phyloP scores from a whole-genome alignment of 1,284 basidiomycete genomes.

The Laetiporus sulphureus region DNA sequence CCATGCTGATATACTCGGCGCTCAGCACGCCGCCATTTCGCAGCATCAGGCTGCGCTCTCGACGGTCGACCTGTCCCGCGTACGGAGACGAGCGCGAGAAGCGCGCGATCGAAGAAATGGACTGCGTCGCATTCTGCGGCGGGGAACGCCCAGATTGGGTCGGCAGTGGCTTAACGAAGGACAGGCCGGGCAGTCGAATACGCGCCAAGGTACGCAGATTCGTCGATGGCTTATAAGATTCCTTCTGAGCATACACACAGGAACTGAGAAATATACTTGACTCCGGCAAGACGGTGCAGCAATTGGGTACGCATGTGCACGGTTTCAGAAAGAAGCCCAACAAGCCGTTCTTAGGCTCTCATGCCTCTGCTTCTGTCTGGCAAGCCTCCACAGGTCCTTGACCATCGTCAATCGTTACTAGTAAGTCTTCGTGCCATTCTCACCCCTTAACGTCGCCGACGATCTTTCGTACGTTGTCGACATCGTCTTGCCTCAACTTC shows the following conservation, averaged over 20 bases:
- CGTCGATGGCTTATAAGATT: background rate
- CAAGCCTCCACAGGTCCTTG: too few species aligned
- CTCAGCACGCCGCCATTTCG: slow-evolving; percentile 71
- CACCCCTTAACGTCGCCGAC: too few species aligned
- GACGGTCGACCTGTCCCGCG: slow-evolving; percentile 54
- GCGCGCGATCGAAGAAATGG: slow-evolving; percentile 43
- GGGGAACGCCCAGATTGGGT: slow-evolving; percentile 61
- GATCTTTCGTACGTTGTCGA: too few species aligned
- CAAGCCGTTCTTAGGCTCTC: too few species aligned
- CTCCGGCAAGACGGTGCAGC: slow-evolving; percentile 22
- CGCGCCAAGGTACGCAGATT: slow-evolving; percentile 34
- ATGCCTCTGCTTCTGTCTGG: too few species aligned
- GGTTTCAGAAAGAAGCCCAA: too few species aligned
- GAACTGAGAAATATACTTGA: slow-evolving; percentile 37
- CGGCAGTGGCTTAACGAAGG: slow-evolving; percentile 37
- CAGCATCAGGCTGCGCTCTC: slow-evolving; percentile 70
- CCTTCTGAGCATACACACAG: slow-evolving; percentile 20
- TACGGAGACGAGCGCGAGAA: slow-evolving; percentile 47
- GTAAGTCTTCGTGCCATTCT: too few species aligned
- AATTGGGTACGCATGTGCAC: too few species aligned
- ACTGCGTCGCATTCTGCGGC: slow-evolving; percentile 79
- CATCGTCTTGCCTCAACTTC: too few species aligned
- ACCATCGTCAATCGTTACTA: too few species aligned
- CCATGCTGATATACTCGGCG: slow-evolving; percentile 70
- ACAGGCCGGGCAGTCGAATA: slow-evolving; percentile 38